phyloP scores from a whole-genome alignment of 78 protist genomes.

The Reticulomyxa filosa region DNA sequence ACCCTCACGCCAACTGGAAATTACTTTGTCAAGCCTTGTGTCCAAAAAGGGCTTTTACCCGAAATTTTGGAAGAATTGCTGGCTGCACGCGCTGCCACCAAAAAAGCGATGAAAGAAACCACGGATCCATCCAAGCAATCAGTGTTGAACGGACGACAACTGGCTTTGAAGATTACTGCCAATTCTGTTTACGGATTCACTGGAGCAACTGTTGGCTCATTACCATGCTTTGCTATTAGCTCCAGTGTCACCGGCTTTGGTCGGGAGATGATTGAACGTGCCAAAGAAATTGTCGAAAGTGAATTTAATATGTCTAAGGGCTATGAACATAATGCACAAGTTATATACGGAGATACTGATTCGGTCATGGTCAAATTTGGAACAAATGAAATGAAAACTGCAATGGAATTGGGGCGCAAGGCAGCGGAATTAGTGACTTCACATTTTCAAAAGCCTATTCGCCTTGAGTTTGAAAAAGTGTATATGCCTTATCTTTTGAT shows the following conservation, averaged over 20 bases:
- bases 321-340: constrained; percentile 50
- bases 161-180: constrained; percentile 86
- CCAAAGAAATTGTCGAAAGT: constrained; percentile 56
- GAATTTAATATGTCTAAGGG: constrained; percentile 62
- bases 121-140: constrained; percentile 68
- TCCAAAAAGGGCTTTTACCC: constrained; percentile 73
- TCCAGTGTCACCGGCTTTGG: constrained; percentile 91
- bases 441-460: constrained; percentile 73
- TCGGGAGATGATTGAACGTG: constrained; percentile 82
- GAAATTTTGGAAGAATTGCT: constrained; percentile 76
- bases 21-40: constrained; percentile 35
- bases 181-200: constrained; percentile 99
- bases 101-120: constrained; percentile 37
- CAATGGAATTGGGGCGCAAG: constrained; percentile 25
- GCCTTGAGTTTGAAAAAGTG: constrained; percentile 88
- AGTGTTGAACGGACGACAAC: constrained; percentile 94
- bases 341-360: constrained; percentile 98
- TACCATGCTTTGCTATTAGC: constrained; percentile 88
- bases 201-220: constrained; percentile 77
- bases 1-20: constrained; percentile 30
- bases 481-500: constrained; percentile 93
- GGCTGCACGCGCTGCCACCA: constrained; percentile 81
- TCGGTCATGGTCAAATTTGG: constrained; percentile 97
- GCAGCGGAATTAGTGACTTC: constrained; percentile 66
- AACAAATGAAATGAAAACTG: not conserved